These are phyloP conservation scores for Euclidium syriacum DNA, from an alignment of 345 rosid species.

Conservation along the genomic window DNA sequence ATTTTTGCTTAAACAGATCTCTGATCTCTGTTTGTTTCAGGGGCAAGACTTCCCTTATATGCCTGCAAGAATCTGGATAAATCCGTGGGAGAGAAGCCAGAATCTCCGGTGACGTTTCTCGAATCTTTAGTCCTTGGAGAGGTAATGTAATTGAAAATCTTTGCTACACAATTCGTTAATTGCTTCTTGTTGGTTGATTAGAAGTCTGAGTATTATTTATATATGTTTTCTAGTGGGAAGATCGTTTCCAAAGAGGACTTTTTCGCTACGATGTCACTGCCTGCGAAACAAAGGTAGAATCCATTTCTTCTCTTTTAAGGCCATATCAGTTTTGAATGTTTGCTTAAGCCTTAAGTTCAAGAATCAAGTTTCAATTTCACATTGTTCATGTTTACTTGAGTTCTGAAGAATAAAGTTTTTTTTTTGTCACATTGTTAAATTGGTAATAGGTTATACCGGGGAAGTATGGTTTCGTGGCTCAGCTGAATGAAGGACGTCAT, in stretches of 20 bases:
- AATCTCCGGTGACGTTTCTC: conserved; percentile 60
- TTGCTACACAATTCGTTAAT: neutral
- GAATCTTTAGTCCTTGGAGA: conserved; percentile 76
- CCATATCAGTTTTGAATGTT: neutral
- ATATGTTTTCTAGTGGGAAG: conserved; percentile 74
- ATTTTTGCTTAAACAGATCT: neutral
- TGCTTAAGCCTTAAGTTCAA: neutral
- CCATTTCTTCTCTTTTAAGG: neutral
- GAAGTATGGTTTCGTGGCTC: conserved; percentile 75
- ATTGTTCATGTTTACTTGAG: neutral
- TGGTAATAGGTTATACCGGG: conserved; percentile 80
- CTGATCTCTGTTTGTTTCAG: conserved; percentile 26
- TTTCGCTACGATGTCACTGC: conserved; percentile 96
- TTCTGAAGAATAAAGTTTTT: neutral
- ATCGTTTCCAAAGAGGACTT: conserved; percentile 78
- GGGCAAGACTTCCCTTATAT: conserved; percentile 71
- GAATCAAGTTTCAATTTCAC: neutral
- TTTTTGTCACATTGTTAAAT: neutral
- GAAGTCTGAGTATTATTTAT: neutral
- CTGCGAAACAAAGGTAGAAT: conserved; percentile 82
- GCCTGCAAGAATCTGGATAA: conserved; percentile 51
- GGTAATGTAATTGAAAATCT: conserved; percentile 34
- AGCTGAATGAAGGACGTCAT: conserved; percentile 94
- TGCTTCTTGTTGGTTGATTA: neutral
- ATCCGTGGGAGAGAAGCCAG: conserved; percentile 24